Conservation (phyloP, 1,139 yeast genomes). For the Schwanniomyces etchellsii region DNA sequence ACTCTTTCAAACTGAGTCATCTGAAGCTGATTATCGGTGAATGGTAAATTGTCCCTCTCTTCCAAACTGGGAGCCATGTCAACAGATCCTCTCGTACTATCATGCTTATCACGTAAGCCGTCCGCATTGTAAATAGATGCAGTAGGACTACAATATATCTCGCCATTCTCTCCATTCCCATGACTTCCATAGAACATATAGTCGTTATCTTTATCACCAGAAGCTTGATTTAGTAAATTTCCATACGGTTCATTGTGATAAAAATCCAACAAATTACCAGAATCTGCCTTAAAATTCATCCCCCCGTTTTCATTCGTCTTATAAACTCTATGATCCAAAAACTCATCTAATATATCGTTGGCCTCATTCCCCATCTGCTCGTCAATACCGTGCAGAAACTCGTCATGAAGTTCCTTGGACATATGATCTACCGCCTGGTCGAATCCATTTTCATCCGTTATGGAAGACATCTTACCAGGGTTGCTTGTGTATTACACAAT, state of each 20-base stretch:
- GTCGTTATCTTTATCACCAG: background rate
- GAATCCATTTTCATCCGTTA: conserved; percentile 9
- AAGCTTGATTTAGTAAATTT: background rate
- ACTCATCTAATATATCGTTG: conserved; percentile 48
- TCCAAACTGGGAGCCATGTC: background rate
- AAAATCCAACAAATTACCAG: background rate
- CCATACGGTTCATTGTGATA: conserved; percentile 1
- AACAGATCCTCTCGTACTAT: background rate
- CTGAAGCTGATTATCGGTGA: conserved; percentile 6
- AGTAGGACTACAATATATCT: background rate
- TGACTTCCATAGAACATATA: background rate
- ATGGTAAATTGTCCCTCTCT: background rate
- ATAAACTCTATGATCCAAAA: conserved; percentile 48
- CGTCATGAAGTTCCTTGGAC: conserved; percentile 1
- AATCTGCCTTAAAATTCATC: background rate
- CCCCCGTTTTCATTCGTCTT: background rate
- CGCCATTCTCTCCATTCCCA: conserved; percentile 3
- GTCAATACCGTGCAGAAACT: conserved; percentile 6
- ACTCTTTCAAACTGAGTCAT: conserved; percentile 40
- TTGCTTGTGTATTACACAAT: conserved; percentile 1
- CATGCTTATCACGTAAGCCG: no score
- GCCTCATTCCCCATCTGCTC: conserved; percentile 16
- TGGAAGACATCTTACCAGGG: conserved; percentile 6
- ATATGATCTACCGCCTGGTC: conserved; percentile 5
- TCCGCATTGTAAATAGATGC: background rate